phyloP scores from a whole-genome alignment of 2,329 filamentous ascomycete genomes.

The Clathrospora elynae region DNA sequence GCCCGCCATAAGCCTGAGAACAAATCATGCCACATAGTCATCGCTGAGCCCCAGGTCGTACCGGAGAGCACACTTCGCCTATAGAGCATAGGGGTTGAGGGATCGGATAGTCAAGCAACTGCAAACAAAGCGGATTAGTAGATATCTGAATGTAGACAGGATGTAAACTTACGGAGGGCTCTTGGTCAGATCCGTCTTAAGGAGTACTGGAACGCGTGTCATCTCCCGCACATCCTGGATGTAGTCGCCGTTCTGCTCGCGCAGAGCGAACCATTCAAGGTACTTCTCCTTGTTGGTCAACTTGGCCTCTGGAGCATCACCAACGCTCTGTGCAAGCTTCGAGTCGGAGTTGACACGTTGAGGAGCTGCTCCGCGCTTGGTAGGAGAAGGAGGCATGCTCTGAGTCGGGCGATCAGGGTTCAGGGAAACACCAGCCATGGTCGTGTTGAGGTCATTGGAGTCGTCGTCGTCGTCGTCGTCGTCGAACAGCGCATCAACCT shows the following conservation, averaged over 20 bases:
- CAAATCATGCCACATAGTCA: conserved; percentile 2
- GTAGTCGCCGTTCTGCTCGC: conserved; percentile 92
- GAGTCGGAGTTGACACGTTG: conserved; percentile 93
- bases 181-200: conserved; percentile 98
- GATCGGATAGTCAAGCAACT: conserved; percentile 85
- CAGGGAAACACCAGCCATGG: conserved; percentile 88
- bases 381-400: conserved; percentile 91
- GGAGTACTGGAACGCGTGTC: conserved; percentile 93
- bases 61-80: conserved; percentile 19
- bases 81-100: conserved; percentile 75
- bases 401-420: conserved; percentile 84
- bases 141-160: not conserved
- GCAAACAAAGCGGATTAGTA: conserved; percentile 27
- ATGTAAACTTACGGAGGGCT: conserved; percentile 88
- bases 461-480: conserved; percentile 79
- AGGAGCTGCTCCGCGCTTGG: conserved; percentile 73
- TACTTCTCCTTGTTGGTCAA: conserved; percentile 96
- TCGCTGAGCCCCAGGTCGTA: conserved; percentile 1
- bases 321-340: conserved; percentile 72
- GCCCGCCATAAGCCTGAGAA: too few relatives aligned
- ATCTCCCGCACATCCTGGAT: conserved; percentile 99
- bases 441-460: conserved; percentile 84
- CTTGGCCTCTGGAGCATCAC: conserved; percentile 76
- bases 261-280: conserved; percentile 81
- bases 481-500: conserved; percentile 93